phyloP scores from a whole-genome alignment of 2,329 filamentous ascomycete species.

The Bretziella fagacearum region DNA sequence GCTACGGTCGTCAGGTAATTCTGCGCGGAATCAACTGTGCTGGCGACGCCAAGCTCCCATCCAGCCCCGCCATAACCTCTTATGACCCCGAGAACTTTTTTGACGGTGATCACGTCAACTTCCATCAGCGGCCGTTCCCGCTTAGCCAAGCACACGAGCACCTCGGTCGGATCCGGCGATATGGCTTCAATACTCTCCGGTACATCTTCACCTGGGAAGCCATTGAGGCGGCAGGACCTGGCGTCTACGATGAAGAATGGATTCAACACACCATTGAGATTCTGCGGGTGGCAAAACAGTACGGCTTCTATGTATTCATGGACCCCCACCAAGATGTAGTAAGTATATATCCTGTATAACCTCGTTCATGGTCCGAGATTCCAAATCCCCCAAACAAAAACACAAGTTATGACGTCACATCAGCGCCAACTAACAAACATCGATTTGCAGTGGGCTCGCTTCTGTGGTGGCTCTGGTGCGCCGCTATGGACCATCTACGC shows the following conservation, averaged over 20 bases:
- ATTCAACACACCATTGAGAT: conserved; percentile 80
- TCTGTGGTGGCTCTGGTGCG: conserved; percentile 84
- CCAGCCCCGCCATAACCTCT: conserved; percentile 63
- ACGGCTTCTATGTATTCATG: conserved; percentile 95
- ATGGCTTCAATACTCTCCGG: conserved; percentile 89
- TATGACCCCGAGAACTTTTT: conserved; percentile 69
- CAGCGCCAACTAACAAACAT: conserved; percentile 18
- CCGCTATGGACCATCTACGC: conserved; percentile 98
- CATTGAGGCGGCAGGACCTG: conserved; percentile 83
- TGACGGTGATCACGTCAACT: conserved; percentile 79
- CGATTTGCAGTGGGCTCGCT: conserved; percentile 61
- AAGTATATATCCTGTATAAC: conserved; percentile 23
- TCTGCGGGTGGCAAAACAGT: conserved; percentile 66
- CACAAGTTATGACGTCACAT: background rate
- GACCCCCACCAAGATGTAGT: conserved; percentile 96
- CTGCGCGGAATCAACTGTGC: conserved; percentile 90
- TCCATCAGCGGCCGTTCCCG: conserved; percentile 70
- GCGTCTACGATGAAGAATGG: conserved; percentile 85
- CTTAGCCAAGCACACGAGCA: conserved; percentile 70
- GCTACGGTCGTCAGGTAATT: conserved; percentile 65
- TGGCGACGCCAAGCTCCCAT: conserved; percentile 78
- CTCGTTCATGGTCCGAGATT: background rate
- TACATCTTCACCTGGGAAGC: conserved; percentile 99
- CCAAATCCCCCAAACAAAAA: background rate
- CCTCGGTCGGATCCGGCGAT: conserved; percentile 70